Evolutionary conservation across 768 basidiomycete genomes (phyloP).

Genomic region (Erythrobasidium yunnanense): DNA sequence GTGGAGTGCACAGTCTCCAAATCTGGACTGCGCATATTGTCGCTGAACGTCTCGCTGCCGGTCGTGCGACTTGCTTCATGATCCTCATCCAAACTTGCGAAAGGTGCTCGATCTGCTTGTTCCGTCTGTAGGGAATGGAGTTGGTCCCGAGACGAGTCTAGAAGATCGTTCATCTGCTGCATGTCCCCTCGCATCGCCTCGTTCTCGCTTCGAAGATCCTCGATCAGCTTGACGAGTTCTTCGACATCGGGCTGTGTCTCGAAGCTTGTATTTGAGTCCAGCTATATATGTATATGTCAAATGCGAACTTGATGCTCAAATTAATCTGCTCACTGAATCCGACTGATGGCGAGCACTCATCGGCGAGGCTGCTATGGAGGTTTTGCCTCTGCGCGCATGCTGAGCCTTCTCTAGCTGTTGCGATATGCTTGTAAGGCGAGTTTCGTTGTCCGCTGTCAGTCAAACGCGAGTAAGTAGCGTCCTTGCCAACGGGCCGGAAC

Average conservation of each 20-base stretch:
- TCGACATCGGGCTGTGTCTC: neutral
- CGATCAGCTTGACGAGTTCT: slow-evolving; percentile 34
- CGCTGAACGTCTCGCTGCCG: neutral
- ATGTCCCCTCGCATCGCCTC: slow-evolving; percentile 28
- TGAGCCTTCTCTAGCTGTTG: slow-evolving; percentile 11
- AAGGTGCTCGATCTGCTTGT: slow-evolving; percentile 8
- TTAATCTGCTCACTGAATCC: neutral
- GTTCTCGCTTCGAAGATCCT: slow-evolving; percentile 33
- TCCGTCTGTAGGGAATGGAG: slow-evolving; percentile 21
- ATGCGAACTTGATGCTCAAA: neutral
- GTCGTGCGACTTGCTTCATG: neutral
- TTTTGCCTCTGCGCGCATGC: neutral
- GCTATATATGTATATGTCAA: neutral
- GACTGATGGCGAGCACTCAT: slow-evolving; percentile 4
- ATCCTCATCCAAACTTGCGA: slow-evolving; percentile 26
- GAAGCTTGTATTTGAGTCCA: neutral
- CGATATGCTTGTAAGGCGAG: neutral
- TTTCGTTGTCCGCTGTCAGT: slow-evolving; percentile 15
- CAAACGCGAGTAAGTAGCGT: no score
- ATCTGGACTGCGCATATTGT: neutral
- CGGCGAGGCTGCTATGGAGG: neutral
- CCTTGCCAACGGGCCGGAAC: no score
- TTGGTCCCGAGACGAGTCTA: slow-evolving; percentile 33
- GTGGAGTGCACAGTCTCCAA: neutral
- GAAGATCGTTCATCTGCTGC: slow-evolving; percentile 32